Evolutionary conservation across 73 alveolate genomes (phyloP).

Genomic region (Paramecium sonneborni): DNA sequence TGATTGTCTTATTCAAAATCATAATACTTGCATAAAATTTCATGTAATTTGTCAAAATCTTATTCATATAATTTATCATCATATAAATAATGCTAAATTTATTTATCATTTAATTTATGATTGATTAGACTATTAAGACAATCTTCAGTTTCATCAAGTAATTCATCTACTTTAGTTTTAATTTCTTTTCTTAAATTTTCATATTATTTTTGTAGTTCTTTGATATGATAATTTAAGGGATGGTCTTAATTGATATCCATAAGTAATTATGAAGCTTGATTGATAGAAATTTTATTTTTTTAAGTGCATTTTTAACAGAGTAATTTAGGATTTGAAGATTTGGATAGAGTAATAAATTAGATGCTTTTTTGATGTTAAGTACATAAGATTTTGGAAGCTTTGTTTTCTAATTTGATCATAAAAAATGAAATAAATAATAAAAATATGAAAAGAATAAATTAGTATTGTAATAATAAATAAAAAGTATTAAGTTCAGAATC

Average conservation of each 20-base stretch:
- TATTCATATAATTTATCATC: background rate
- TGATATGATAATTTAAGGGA: background rate
- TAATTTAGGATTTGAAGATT: background rate
- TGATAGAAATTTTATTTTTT: background rate
- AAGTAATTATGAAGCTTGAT: background rate
- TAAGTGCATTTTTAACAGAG: background rate
- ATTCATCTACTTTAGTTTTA: background rate
- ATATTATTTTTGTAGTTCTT: background rate
- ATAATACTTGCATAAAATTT: background rate
- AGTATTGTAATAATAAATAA: background rate
- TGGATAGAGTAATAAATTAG: background rate
- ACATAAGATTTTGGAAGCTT: background rate
- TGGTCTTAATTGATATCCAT: background rate
- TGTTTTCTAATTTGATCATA: background rate
- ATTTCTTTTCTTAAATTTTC: background rate
- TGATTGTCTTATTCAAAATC: background rate
- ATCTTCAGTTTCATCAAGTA: background rate
- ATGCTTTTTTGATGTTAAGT: background rate
- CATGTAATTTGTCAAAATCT: background rate
- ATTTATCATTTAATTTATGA: background rate
- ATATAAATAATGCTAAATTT: background rate
- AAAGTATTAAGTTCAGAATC: constrained; percentile 14
- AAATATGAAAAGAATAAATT: background rate
- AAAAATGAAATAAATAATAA: background rate
- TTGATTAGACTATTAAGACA: background rate